Evolutionary conservation across 441 rosid genomes (phyloP).

Genomic region (Gossypium davidsonii): DNA sequence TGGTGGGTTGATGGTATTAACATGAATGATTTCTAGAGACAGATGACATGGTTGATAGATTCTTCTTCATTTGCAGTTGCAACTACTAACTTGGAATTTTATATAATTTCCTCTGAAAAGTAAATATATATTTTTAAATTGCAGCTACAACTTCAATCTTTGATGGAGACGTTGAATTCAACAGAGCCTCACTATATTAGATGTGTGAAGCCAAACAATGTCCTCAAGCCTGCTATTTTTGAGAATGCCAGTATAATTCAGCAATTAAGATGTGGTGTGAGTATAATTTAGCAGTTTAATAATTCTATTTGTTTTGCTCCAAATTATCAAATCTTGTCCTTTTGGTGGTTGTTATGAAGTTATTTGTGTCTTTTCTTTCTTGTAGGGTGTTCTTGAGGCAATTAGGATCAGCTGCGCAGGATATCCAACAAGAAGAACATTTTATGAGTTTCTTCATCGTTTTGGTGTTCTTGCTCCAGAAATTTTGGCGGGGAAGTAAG

Average conservation of each 20-base stretch:
- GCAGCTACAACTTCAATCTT: constrained; percentile 97
- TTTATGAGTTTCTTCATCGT: constrained; percentile 60
- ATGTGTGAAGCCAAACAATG: constrained; percentile 99
- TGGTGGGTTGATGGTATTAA: background rate
- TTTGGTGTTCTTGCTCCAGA: constrained; percentile 74
- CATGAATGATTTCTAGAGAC: constrained; percentile 3
- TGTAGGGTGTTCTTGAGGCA: constrained; percentile 74
- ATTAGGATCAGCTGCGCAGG: constrained; percentile 80
- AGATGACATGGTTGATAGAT: constrained; percentile 1
- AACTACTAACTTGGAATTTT: background rate
- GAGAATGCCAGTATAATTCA: constrained; percentile 93
- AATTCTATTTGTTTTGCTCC: constrained; percentile 13
- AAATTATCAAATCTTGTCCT: background rate
- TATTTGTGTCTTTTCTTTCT: background rate
- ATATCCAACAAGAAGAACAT: constrained; percentile 71
- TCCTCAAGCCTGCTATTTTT: constrained; percentile 91
- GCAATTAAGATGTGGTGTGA: constrained; percentile 98
- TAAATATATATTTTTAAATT: constrained; percentile 18
- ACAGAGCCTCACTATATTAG: constrained; percentile 99
- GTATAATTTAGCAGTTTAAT: constrained; percentile 35
- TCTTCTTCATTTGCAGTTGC: background rate
- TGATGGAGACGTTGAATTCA: constrained; percentile 93
- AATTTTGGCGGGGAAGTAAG: constrained; percentile 68
- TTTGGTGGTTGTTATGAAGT: background rate
- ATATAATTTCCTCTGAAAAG: constrained; percentile 20